A percentile compares a stretch with the other conserved stretches of the same genome.
These are phyloP conservation scores for Aspergillus arachidicola DNA, from an alignment of 2,329 filamentous ascomycete species.

Conservation along the genomic window DNA sequence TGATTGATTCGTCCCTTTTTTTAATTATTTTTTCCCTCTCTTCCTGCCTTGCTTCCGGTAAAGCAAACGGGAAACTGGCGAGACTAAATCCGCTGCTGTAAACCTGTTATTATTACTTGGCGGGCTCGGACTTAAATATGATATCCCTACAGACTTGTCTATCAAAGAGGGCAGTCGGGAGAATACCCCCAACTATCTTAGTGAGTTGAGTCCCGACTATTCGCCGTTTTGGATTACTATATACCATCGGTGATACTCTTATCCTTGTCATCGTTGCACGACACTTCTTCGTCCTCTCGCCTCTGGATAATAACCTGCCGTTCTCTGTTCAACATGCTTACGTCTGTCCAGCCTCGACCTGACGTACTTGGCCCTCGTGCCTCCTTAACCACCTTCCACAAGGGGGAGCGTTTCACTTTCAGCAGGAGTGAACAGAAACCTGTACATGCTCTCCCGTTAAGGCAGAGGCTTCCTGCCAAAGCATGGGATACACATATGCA, in stretches of 20 bases:
- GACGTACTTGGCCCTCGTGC: conserved; percentile 20
- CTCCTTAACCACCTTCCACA: conserved; percentile 17
- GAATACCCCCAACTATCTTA: not conserved
- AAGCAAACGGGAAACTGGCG: conserved; percentile 14
- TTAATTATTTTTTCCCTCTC: not conserved
- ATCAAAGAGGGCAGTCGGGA: conserved; percentile 13
- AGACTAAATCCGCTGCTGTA: not conserved
- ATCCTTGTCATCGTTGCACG: not conserved
- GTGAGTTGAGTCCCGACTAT: conserved; percentile 14
- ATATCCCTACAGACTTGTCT: conserved; percentile 10
- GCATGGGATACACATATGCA: conserved; percentile 69
- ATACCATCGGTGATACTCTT: not conserved
- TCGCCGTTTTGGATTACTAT: not conserved
- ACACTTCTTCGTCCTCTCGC: not conserved
- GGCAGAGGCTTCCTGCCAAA: conserved; percentile 30
- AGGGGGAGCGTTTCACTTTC: conserved; percentile 7
- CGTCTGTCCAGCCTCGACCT: conserved; percentile 26
- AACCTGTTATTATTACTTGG: conserved; percentile 4
- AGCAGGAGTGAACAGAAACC: conserved; percentile 9
- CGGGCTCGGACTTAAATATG: conserved; percentile 9
- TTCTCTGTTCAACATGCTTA: conserved; percentile 26
- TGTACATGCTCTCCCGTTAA: conserved; percentile 17
- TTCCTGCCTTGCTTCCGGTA: conserved; percentile 12
- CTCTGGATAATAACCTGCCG: not conserved
- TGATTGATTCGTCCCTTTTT: conserved; percentile 1